Conservation (phyloP, 2,329 filamentous ascomycete genomes). For the Diaporthe amygdali region DNA sequence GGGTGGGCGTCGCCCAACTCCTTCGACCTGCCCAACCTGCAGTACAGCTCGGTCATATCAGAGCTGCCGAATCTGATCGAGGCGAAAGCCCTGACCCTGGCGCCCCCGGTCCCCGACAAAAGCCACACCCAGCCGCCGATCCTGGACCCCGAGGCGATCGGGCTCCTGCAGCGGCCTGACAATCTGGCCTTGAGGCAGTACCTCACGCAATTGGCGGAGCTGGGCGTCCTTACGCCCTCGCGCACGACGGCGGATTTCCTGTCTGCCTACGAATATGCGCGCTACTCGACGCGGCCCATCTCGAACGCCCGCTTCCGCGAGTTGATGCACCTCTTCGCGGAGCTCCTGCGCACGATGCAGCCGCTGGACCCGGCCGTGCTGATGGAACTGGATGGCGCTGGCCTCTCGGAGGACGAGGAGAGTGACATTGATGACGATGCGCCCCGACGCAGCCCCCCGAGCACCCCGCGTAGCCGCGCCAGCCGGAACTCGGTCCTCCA, state of each 20-base stretch:
- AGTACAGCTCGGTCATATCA: conserved; percentile 79
- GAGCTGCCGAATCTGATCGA: conserved; percentile 92
- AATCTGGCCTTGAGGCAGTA: conserved; percentile 83
- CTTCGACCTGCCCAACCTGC: conserved; percentile 76
- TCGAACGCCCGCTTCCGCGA: conserved; percentile 73
- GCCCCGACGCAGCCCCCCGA: conserved; percentile 45
- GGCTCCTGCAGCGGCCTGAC: conserved; percentile 71
- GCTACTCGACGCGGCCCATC: conserved; percentile 77
- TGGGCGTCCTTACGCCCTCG: conserved; percentile 63
- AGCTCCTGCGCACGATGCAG: conserved; percentile 78
- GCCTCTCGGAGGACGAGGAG: conserved; percentile 36
- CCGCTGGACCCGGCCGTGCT: conserved; percentile 63
- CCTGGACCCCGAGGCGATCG: conserved; percentile 71
- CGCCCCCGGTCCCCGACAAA: conserved; percentile 58
- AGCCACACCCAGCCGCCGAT: conserved; percentile 40
- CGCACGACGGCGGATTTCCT: conserved; percentile 68
- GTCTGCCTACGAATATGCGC: conserved; percentile 78
- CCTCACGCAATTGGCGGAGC: conserved; percentile 68
- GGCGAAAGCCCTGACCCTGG: conserved; percentile 88
- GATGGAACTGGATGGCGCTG: conserved; percentile 30
- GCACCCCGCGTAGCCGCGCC: conserved; percentile 39
- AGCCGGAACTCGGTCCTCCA: conserved; percentile 6
- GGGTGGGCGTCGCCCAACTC: conserved; percentile 88
- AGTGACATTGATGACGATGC: conserved; percentile 54
- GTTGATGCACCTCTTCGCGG: conserved; percentile 85